Evolutionary conservation across 106 monocot species (phyloP).

Genomic region (Amphibolis antarctica): DNA sequence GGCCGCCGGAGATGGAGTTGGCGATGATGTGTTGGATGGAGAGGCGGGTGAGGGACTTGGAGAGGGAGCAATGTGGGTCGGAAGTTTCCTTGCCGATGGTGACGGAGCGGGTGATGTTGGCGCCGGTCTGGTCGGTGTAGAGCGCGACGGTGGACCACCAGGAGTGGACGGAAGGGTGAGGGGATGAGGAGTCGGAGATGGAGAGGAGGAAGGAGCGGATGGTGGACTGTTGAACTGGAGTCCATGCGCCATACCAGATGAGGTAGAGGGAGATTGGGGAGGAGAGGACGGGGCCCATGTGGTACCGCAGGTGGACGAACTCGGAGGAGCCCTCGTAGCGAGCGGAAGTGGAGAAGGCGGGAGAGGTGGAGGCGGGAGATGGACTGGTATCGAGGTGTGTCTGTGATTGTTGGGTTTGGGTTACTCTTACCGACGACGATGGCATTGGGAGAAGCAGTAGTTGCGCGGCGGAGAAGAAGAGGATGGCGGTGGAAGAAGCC

Average conservation of each 20-base stretch:
- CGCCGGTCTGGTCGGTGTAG: conserved; percentile 86
- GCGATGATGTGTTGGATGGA: conserved; percentile 57
- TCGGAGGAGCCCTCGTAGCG: conserved; percentile 91
- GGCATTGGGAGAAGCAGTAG: conserved; percentile 3
- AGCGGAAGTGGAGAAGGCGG: conserved; percentile 17
- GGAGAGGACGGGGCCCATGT: conserved; percentile 98
- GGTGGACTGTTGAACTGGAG: conserved; percentile 48
- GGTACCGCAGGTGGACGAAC: conserved; percentile 86
- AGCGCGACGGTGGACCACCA: conserved; percentile 84
- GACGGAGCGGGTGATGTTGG: conserved; percentile 50
- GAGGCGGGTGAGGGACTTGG: conserved; percentile 45
- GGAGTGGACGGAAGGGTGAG: conserved; percentile 40
- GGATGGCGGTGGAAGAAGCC: background rate
- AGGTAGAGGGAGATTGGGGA: conserved; percentile 75
- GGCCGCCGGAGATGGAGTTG: conserved; percentile 39
- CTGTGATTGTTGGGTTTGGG: conserved; percentile 12
- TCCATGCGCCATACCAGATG: conserved; percentile 92
- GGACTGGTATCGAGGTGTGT: no score
- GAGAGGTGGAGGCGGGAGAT: background rate
- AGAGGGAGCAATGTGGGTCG: conserved; percentile 57
- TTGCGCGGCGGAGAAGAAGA: conserved; percentile 10
- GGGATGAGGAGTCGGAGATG: conserved; percentile 27
- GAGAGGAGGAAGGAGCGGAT: conserved; percentile 78
- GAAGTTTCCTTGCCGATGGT: conserved; percentile 53
- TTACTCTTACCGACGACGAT: conserved; percentile 48